Percentiles rank a stretch among this genome's conserved stretches.
Evolutionary conservation across 768 basidiomycete species (phyloP).

Genomic region (Neoboletus subvelutipes): DNA sequence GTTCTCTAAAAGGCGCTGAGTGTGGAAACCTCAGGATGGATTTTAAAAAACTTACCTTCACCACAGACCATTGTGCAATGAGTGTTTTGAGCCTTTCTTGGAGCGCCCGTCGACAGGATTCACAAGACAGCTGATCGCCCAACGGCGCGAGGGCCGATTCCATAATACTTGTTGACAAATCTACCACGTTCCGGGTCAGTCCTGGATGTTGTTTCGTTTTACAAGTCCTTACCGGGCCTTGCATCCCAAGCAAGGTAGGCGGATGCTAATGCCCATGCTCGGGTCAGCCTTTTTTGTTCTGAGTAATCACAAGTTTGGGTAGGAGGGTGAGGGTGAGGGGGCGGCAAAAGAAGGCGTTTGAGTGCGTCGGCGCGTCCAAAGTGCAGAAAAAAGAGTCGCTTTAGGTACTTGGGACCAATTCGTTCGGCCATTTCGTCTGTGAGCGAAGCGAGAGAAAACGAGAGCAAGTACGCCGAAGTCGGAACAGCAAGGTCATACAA

Average conservation of each 20-base stretch:
- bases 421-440: conserved; percentile 67
- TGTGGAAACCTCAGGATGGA: background rate
- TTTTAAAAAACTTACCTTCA: conserved; percentile 53
- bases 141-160: conserved; percentile 71
- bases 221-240: conserved; percentile 56
- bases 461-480: conserved; percentile 72
- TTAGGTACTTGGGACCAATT: conserved; percentile 77
- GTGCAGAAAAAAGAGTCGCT: conserved; percentile 80
- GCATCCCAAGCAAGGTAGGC: conserved; percentile 87
- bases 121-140: conserved; percentile 66
- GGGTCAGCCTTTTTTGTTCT: conserved; percentile 75
- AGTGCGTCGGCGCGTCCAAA: conserved; percentile 81
- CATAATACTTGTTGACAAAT: conserved; percentile 70
- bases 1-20: conserved; percentile 44
- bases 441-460: conserved; percentile 63
- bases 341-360: conserved; percentile 72
- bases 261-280: conserved; percentile 80
- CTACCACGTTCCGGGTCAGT: conserved; percentile 36
- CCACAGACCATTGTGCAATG: conserved; percentile 73
- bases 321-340: conserved; percentile 75
- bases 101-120: conserved; percentile 62
- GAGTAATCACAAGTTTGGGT: conserved; percentile 64
- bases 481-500: conserved; percentile 73
- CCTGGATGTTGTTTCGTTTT: background rate
- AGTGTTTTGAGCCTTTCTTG: conserved; percentile 66